phyloP scores from a whole-genome alignment of 2,329 filamentous ascomycete species.

The Neofusicoccum laricinum region DNA sequence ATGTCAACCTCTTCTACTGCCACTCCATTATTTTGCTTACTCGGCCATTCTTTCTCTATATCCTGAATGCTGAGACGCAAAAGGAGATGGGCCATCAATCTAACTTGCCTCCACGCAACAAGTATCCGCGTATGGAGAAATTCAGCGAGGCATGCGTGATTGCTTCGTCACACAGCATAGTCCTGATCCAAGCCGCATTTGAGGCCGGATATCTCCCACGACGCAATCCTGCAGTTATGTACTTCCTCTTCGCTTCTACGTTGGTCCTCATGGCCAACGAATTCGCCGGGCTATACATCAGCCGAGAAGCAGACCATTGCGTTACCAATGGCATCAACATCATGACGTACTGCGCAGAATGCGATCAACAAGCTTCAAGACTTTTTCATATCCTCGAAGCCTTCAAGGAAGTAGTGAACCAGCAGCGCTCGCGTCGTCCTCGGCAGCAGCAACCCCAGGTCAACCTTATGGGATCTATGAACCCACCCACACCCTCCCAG shows the following conservation, averaged over 20 bases:
- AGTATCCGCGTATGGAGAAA: slow-evolving; percentile 45
- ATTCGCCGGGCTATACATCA: slow-evolving; percentile 35
- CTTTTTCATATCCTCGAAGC: slow-evolving; percentile 37
- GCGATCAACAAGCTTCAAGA: slow-evolving; percentile 39
- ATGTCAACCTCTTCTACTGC: slow-evolving; percentile 60
- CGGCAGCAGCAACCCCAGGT: slow-evolving; percentile 23
- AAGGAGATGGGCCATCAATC: slow-evolving; percentile 29
- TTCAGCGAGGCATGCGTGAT: slow-evolving; percentile 44
- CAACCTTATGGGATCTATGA: background rate
- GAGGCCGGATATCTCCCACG: slow-evolving; percentile 40
- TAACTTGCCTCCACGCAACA: slow-evolving; percentile 23
- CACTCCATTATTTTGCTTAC: slow-evolving; percentile 63
- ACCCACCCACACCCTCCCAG: slow-evolving; percentile 18
- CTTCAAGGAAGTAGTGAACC: slow-evolving; percentile 37
- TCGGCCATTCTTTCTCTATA: slow-evolving; percentile 61
- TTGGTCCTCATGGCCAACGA: slow-evolving; percentile 41
- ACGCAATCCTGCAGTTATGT: slow-evolving; percentile 40
- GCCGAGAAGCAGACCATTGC: slow-evolving; percentile 33
- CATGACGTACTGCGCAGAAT: slow-evolving; percentile 40
- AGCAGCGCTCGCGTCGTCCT: slow-evolving; percentile 27
- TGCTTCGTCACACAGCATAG: slow-evolving; percentile 40
- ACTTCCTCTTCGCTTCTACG: slow-evolving; percentile 42
- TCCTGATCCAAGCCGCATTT: slow-evolving; percentile 39
- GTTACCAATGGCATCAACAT: slow-evolving; percentile 38
- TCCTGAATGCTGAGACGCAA: slow-evolving; percentile 48